phyloP scores from a whole-genome alignment of 108 stramenopile species.

The Skeletonema menzelii region DNA sequence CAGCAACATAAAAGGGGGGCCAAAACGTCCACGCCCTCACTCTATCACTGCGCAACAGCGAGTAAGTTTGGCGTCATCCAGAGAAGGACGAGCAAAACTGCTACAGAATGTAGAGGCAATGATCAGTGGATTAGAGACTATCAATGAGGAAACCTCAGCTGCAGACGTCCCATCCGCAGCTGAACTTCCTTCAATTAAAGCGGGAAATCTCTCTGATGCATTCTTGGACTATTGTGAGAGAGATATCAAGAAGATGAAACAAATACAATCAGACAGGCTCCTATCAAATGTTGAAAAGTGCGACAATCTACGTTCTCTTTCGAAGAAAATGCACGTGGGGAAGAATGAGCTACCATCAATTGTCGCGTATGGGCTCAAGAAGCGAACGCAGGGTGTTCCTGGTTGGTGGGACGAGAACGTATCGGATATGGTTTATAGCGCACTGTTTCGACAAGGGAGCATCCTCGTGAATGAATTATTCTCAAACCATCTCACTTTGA shows the following conservation, averaged over 20 bases:
- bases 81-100: slow-evolving; percentile 32
- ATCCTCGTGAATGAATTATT: slow-evolving; percentile 33
- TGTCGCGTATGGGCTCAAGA: slow-evolving; percentile 18
- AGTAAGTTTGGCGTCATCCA: slow-evolving; percentile 21
- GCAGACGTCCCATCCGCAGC: background rate
- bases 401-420: slow-evolving; percentile 51
- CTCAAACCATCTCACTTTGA: slow-evolving; percentile 52
- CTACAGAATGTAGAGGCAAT: slow-evolving; percentile 33
- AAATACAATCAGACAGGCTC: slow-evolving; percentile 58
- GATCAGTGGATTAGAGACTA: slow-evolving; percentile 34
- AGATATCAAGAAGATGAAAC: slow-evolving; percentile 56
- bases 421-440: slow-evolving; percentile 10
- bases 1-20: background rate
- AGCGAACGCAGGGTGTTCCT: slow-evolving; percentile 24
- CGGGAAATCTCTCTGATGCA: slow-evolving; percentile 23
- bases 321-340: slow-evolving; percentile 61
- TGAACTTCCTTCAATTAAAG: background rate
- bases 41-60: slow-evolving; percentile 9
- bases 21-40: slow-evolving; percentile 1
- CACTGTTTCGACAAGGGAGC: slow-evolving; percentile 23
- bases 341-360: slow-evolving; percentile 39
- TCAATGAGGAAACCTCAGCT: slow-evolving; percentile 1
- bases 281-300: slow-evolving; percentile 45
- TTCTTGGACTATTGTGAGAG: slow-evolving; percentile 60
- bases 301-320: slow-evolving; percentile 24